Percentiles rank a stretch among this genome's conserved stretches.
Conservation (phyloP, 495 filamentous ascomycete genomes). For the Hamigera avellanea region DNA sequence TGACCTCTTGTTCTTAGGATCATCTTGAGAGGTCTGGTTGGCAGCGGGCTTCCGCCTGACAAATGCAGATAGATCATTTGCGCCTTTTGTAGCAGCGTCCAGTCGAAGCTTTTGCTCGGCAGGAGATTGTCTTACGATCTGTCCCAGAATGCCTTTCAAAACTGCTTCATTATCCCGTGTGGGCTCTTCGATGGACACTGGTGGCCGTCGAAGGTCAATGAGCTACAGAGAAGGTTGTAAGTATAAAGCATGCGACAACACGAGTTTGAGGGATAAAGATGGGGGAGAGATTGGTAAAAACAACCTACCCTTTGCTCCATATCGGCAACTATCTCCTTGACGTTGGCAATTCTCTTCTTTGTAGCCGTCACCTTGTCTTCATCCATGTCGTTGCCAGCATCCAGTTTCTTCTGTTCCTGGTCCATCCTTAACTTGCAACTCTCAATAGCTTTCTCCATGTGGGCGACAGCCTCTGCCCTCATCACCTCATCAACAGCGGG, state of each 20-base stretch:
- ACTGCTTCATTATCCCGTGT: conserved; percentile 32
- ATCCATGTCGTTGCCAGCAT: conserved; percentile 38
- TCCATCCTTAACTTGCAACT: conserved; percentile 65
- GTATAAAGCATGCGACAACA: conserved; percentile 2
- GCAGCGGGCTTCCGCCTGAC: conserved; percentile 55
- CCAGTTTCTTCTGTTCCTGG: conserved; percentile 57
- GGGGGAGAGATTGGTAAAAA: too few species aligned
- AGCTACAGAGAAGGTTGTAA: conserved; percentile 39
- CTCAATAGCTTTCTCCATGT: conserved; percentile 74
- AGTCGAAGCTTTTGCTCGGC: conserved; percentile 51
- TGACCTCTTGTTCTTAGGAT: conserved; percentile 16
- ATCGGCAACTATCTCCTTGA: conserved; percentile 75
- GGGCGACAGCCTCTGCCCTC: conserved; percentile 60
- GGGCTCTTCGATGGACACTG: conserved; percentile 48
- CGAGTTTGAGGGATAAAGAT: neutral
- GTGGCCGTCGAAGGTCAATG: conserved; percentile 60
- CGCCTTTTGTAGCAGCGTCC: conserved; percentile 66
- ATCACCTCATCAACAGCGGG: conserved; percentile 49
- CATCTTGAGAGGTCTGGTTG: conserved; percentile 8
- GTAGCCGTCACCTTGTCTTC: conserved; percentile 39
- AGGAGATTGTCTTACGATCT: conserved; percentile 56
- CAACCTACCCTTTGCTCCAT: conserved; percentile 69
- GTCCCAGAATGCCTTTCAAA: conserved; percentile 59
- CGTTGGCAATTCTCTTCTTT: conserved; percentile 60
- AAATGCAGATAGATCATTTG: conserved; percentile 78